Conservation (phyloP, 148 eudicot species). For the Chenopodium berlandieri region DNA sequence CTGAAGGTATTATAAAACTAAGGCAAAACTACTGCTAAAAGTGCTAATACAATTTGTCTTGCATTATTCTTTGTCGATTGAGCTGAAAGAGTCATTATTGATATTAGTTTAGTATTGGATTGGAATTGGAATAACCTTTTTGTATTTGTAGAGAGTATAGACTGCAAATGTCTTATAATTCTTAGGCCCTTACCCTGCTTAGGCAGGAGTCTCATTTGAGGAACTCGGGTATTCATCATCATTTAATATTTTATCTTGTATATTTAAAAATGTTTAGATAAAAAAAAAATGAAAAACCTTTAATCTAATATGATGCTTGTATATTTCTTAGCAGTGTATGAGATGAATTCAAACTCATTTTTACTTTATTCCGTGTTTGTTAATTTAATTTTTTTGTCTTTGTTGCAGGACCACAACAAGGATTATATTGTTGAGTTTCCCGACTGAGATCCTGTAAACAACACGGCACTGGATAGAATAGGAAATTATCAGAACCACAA, state of each 20-base stretch:
- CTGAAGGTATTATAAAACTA: no score
- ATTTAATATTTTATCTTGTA: no score
- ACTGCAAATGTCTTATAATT: neutral
- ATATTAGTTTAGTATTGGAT: neutral
- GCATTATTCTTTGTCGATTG: neutral
- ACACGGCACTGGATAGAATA: slow-evolving; percentile 20
- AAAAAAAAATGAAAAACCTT: neutral
- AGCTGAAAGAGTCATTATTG: neutral
- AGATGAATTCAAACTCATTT: neutral
- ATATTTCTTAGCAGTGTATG: neutral
- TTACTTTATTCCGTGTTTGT: neutral
- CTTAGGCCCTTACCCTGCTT: neutral
- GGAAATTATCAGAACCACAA: slow-evolving; percentile 27
- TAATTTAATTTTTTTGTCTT: slow-evolving; percentile 15
- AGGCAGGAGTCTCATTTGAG: neutral
- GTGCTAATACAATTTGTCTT: neutral
- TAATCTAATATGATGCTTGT: neutral
- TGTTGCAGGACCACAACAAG: slow-evolving; percentile 74
- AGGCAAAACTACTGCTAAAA: no score
- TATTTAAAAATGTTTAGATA: neutral
- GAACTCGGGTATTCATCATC: neutral
- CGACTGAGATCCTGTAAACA: slow-evolving; percentile 76
- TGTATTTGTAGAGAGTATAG: neutral
- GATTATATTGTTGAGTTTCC: slow-evolving; percentile 92
- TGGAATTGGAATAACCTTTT: neutral